phyloP scores from a whole-genome alignment of 2,329 filamentous ascomycete species.

The Cladosporium sp. region DNA sequence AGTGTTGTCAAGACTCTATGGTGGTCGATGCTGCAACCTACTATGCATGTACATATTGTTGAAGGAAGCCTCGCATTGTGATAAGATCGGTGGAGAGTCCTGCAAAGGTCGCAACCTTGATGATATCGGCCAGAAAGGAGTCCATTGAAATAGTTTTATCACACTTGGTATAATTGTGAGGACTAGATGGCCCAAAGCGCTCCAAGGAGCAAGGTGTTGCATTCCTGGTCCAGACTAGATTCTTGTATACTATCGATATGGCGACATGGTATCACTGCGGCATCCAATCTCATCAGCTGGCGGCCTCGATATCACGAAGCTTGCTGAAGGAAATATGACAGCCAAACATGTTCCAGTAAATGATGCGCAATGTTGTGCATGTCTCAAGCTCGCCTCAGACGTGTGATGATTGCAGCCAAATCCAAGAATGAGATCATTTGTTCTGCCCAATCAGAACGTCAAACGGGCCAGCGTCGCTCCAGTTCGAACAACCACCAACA shows the following conservation, averaged over 20 bases:
- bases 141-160: background rate
- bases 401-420: background rate
- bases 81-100: background rate
- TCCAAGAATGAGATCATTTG: background rate
- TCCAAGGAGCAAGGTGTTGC: background rate
- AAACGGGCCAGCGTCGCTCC: conserved; percentile 4
- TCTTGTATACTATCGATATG: background rate
- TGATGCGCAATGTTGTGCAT: background rate
- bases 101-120: background rate
- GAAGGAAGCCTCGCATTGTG: background rate
- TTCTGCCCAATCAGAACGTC: conserved; percentile 12
- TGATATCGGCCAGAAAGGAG: background rate
- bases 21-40: background rate
- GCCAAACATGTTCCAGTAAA: background rate
- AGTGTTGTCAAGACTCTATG: background rate
- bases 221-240: background rate
- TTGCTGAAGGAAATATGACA: background rate
- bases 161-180: background rate
- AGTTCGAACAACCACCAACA: conserved; percentile 10
- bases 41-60: background rate
- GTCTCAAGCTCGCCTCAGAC: background rate
- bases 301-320: background rate
- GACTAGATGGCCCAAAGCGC: background rate
- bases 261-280: background rate
- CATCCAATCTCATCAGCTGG: background rate